A percentile compares a stretch with the other conserved stretches of the same genome.
These are phyloP conservation scores for Periconia sp. DNA, from an alignment of 2,329 filamentous ascomycete genomes.

Conservation along the genomic window DNA sequence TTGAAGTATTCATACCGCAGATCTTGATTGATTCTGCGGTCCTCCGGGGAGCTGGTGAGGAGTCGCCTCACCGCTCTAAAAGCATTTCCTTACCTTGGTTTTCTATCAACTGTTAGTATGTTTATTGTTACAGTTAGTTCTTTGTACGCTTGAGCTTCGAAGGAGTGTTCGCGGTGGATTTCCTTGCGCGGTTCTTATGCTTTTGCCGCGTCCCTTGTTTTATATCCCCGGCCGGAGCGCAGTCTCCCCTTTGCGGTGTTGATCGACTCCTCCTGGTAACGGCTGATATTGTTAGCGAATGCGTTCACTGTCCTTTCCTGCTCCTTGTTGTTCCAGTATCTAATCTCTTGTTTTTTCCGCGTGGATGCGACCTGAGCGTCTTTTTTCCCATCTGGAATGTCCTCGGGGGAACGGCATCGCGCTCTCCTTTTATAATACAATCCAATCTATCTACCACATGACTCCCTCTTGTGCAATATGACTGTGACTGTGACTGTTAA, in stretches of 20 bases:
- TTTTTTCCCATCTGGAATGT: no score
- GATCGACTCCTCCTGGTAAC: constrained; percentile 41
- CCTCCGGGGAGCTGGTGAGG: constrained; percentile 41
- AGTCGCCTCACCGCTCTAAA: constrained; percentile 26
- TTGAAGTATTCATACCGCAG: constrained; percentile 33
- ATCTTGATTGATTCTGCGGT: constrained; percentile 30
- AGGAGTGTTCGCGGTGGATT: neutral
- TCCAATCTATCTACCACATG: no score
- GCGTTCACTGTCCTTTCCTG: constrained; percentile 3
- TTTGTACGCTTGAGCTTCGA: constrained; percentile 2
- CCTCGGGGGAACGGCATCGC: no score
- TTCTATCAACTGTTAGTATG: constrained; percentile 4
- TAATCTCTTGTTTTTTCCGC: constrained; percentile 1
- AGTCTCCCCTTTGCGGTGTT: constrained; percentile 41
- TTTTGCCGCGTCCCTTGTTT: neutral
- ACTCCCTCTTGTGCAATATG: no score
- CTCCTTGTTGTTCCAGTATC: neutral
- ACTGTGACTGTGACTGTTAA: no score
- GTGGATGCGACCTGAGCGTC: neutral
- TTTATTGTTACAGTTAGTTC: constrained; percentile 3
- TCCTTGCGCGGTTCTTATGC: neutral
- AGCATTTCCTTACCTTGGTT: constrained; percentile 20
- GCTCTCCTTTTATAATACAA: no score
- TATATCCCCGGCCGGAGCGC: constrained; percentile 26
- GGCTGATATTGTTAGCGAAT: constrained; percentile 8